Evolutionary conservation across 2,329 filamentous ascomycete genomes (phyloP).

Genomic region (Cladosporium sp.): DNA sequence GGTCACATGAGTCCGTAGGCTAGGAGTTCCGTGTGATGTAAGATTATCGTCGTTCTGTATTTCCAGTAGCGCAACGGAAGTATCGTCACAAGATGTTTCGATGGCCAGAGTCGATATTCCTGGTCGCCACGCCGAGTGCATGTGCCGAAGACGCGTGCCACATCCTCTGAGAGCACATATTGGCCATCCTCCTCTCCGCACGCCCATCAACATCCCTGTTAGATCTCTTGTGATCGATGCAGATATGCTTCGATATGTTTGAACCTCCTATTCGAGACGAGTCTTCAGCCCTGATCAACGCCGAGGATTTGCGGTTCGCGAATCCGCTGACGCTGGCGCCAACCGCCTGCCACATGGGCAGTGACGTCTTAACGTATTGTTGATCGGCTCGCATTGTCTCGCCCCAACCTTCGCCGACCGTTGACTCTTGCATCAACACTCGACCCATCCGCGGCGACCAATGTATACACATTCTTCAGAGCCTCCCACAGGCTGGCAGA

Average conservation of each 20-base stretch:
- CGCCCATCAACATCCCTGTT: too few relatives aligned
- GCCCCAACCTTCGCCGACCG: background rate
- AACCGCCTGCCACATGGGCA: too few relatives aligned
- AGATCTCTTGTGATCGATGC: too few relatives aligned
- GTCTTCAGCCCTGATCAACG: too few relatives aligned
- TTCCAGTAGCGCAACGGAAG: constrained; percentile 77
- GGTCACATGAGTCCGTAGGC: constrained; percentile 36
- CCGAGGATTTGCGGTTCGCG: too few relatives aligned
- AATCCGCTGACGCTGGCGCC: too few relatives aligned
- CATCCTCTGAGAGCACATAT: background rate
- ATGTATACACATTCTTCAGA: background rate
- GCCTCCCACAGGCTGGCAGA: background rate
- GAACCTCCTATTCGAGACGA: too few relatives aligned
- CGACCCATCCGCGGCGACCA: background rate
- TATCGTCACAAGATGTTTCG: constrained; percentile 89
- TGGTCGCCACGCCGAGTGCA: constrained; percentile 19
- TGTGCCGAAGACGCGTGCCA: background rate
- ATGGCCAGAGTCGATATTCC: constrained; percentile 59
- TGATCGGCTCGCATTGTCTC: too few relatives aligned
- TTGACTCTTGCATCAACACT: background rate
- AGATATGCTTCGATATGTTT: too few relatives aligned
- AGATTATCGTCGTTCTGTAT: constrained; percentile 27
- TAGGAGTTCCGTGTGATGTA: background rate
- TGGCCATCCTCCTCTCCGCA: background rate
- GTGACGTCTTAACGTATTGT: constrained; percentile 6